Evolutionary conservation across 129 eudicot genomes (phyloP).

Genomic region (Silybum marianum): DNA sequence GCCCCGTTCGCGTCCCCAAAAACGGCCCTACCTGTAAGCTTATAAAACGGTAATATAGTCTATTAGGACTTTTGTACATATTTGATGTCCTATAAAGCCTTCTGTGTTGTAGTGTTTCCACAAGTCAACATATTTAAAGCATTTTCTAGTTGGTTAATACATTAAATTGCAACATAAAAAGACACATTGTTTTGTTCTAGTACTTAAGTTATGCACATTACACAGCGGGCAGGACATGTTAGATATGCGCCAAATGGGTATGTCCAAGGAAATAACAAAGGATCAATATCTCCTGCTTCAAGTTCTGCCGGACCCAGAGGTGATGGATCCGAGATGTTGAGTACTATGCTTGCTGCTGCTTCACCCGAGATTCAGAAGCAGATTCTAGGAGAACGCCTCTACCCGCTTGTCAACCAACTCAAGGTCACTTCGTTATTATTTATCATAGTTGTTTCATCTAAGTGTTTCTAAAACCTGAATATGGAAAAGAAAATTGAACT

Average conservation of each 20-base stretch:
- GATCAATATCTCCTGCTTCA: conserved; percentile 27
- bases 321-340: conserved; percentile 65
- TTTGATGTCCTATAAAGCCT: neutral
- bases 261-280: conserved; percentile 41
- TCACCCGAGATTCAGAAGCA: conserved; percentile 74
- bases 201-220: neutral
- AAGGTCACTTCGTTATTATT: conserved; percentile 42
- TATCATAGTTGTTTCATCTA: neutral
- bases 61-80: neutral
- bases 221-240: conserved; percentile 51
- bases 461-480: neutral
- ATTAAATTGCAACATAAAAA: neutral
- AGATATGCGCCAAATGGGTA: conserved; percentile 39
- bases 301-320: conserved; percentile 39
- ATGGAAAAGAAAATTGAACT: neutral
- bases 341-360: conserved; percentile 78
- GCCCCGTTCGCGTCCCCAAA: no score
- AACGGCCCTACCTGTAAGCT: no score
- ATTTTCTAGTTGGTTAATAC: neutral
- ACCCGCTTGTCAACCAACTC: conserved; percentile 70
- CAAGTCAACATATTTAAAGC: neutral
- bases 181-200: conserved; percentile 8
- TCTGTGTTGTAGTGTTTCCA: neutral
- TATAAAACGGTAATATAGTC: neutral
- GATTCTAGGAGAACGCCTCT: conserved; percentile 80